These are phyloP conservation scores for Eucalyptus melliodora DNA, from an alignment of 345 rosid genomes.

Conservation along the genomic window DNA sequence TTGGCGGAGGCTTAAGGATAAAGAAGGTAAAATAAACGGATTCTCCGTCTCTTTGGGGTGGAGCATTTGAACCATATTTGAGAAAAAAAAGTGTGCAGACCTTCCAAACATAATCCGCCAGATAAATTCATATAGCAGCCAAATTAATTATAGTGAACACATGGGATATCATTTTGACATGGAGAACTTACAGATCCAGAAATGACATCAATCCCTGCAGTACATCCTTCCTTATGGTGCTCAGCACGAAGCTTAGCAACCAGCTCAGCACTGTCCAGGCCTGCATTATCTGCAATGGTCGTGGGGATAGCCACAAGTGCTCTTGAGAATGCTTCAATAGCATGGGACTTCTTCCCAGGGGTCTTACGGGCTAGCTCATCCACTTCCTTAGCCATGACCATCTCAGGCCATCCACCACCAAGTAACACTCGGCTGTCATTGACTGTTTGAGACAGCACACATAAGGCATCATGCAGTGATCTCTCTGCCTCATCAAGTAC, in stretches of 20 bases:
- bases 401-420: conserved; percentile 99
- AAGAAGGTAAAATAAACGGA: not conserved
- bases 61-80: not conserved
- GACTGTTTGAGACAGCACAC: conserved; percentile 93
- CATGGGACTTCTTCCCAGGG: conserved; percentile 95
- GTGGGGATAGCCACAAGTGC: conserved; percentile 86
- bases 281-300: conserved; percentile 92
- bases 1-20: not conserved
- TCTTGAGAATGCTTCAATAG: conserved; percentile 86
- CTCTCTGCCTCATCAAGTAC: conserved; percentile 98
- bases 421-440: conserved; percentile 84
- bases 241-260: conserved; percentile 96
- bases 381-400: conserved; percentile 97
- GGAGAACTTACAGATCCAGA: conserved; percentile 72
- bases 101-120: not conserved
- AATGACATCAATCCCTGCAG: conserved; percentile 82
- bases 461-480: conserved; percentile 92
- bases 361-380: conserved; percentile 91
- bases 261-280: conserved; percentile 95
- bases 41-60: not conserved
- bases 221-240: conserved; percentile 74
- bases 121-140: not conserved
- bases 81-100: not conserved
- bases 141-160: not conserved
- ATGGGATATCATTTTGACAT: not conserved